Conservation (phyloP, 202 grass and related monocot species). For the Miscanthus sacchariflorus region DNA sequence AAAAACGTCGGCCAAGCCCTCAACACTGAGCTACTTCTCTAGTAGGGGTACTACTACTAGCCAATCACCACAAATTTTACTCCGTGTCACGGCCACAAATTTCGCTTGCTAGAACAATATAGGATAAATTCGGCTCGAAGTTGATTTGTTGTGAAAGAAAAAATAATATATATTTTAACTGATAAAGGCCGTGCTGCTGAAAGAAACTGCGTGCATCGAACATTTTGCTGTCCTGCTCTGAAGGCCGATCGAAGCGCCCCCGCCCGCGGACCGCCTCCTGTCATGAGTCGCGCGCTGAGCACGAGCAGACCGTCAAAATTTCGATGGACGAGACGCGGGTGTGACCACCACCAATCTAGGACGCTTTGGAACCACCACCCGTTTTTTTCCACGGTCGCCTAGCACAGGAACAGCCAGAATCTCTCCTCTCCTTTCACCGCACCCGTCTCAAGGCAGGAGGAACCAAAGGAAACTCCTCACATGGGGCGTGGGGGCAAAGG, state of each 20-base stretch:
- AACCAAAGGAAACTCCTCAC: constrained; percentile 18
- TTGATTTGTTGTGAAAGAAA: too few species aligned
- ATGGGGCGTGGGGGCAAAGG: constrained; percentile 46
- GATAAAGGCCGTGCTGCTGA: not conserved
- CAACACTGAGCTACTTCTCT: too few species aligned
- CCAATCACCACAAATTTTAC: not conserved
- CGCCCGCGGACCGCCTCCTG: too few species aligned
- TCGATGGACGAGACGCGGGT: constrained; percentile 2
- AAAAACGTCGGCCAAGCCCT: not conserved
- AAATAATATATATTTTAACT: too few species aligned
- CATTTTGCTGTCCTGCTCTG: constrained; percentile 2
- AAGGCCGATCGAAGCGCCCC: not conserved
- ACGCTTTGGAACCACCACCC: constrained; percentile 47
- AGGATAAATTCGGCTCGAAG: too few species aligned
- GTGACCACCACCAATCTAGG: constrained; percentile 34
- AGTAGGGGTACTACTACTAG: too few species aligned
- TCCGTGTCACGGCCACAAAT: not conserved
- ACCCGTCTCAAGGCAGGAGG: constrained; percentile 36
- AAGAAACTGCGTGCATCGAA: not conserved
- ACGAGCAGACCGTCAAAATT: constrained; percentile 1
- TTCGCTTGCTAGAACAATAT: too few species aligned
- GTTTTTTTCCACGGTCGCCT: constrained; percentile 46
- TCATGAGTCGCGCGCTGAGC: not conserved
- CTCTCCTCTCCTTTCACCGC: constrained; percentile 68
- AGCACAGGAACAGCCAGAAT: constrained; percentile 54